Conservation (phyloP, 306 rosid species). For the Cotoneaster glaucophyllus region DNA sequence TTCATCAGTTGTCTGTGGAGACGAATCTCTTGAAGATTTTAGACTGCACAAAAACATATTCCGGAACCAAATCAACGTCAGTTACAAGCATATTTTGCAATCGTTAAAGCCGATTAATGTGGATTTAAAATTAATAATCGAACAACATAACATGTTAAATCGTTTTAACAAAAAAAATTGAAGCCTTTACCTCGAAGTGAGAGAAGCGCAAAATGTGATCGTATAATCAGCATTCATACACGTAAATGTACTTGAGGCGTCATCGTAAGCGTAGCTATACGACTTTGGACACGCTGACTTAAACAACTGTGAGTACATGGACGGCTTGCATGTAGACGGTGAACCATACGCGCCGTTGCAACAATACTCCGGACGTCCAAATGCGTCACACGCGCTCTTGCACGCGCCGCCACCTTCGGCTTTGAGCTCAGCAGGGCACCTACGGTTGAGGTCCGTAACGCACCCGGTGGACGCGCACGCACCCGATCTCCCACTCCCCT, state of each 20-base stretch:
- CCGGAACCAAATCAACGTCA: neutral
- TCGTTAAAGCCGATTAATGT: neutral
- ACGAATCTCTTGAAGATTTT: slow-evolving; percentile 40
- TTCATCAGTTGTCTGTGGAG: slow-evolving; percentile 6
- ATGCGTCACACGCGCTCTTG: slow-evolving; percentile 83
- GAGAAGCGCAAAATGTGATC: slow-evolving; percentile 67
- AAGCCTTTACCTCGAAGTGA: slow-evolving; percentile 39
- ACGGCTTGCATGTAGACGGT: slow-evolving; percentile 69
- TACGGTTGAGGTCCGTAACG: slow-evolving; percentile 45
- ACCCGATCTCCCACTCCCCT: slow-evolving; percentile 57
- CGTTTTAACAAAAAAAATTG: neutral
- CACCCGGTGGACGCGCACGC: slow-evolving; percentile 71
- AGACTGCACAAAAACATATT: slow-evolving; percentile 22
- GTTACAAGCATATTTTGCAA: neutral
- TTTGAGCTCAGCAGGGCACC: slow-evolving; percentile 64
- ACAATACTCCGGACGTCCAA: slow-evolving; percentile 69
- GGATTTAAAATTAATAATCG: neutral
- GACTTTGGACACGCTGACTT: slow-evolving; percentile 81
- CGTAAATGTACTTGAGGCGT: slow-evolving; percentile 74
- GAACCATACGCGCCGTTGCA: slow-evolving; percentile 60
- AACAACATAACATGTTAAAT: neutral
- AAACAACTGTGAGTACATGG: slow-evolving; percentile 63
- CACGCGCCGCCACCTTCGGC: slow-evolving; percentile 61
- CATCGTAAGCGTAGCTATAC: slow-evolving; percentile 86
- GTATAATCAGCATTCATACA: slow-evolving; percentile 70